Evolutionary conservation across 257 asterid genomes (phyloP).

Genomic region (Nicotiana paniculata): DNA sequence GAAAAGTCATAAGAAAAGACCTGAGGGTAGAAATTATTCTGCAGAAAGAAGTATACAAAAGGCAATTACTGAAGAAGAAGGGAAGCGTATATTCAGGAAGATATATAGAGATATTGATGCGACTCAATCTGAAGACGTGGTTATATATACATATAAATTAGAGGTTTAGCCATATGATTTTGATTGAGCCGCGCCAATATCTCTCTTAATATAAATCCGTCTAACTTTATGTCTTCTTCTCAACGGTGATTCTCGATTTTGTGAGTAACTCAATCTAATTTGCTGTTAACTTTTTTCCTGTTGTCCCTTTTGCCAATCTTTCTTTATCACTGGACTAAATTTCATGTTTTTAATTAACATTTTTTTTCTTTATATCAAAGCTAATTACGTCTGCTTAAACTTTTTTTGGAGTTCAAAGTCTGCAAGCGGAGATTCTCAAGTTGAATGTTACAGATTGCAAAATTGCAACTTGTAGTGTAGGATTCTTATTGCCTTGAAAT

Average conservation of each 20-base stretch:
- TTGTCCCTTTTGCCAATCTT: too few species aligned
- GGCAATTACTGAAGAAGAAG: not conserved
- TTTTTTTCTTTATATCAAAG: too few species aligned
- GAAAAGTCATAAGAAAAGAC: too few species aligned
- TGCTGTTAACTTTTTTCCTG: too few species aligned
- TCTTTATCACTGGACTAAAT: too few species aligned
- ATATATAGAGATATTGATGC: slow-evolving; percentile 1
- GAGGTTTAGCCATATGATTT: not conserved
- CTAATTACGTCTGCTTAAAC: too few species aligned
- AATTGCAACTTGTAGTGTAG: too few species aligned
- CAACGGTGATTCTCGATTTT: not conserved
- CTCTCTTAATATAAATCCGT: not conserved
- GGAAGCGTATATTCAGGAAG: not conserved
- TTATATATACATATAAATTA: not conserved
- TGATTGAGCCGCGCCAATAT: slow-evolving; percentile 12
- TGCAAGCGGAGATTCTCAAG: too few species aligned
- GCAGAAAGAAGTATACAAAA: not conserved
- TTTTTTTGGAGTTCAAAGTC: too few species aligned
- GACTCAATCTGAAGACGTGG: slow-evolving; percentile 7
- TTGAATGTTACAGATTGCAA: too few species aligned
- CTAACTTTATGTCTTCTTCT: not conserved
- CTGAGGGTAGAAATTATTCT: not conserved
- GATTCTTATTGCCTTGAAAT: too few species aligned
- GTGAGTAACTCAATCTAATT: not conserved
- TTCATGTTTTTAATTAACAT: too few species aligned